Evolutionary conservation across 768 basidiomycete species (phyloP).

Genomic region (Suillus paluster): DNA sequence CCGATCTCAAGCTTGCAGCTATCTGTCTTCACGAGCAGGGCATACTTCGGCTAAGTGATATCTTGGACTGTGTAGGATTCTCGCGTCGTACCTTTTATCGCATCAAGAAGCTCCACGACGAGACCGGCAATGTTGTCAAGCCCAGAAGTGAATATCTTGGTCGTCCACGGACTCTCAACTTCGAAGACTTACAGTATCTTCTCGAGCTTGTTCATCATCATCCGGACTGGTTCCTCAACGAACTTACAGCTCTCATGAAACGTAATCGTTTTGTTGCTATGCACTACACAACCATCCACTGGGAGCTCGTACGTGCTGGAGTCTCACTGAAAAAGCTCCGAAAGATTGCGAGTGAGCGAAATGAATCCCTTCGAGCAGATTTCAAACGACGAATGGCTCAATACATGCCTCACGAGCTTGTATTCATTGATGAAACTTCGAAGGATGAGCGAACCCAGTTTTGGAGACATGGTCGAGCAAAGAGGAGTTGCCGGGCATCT

Average conservation of each 20-base stretch:
- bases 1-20: conserved; percentile 4
- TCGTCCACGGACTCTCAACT: background rate
- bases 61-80: conserved; percentile 27
- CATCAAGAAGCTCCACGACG: conserved; percentile 17
- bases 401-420: conserved; percentile 36
- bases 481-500: conserved; percentile 26
- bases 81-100: conserved; percentile 27
- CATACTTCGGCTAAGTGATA: conserved; percentile 12
- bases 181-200: conserved; percentile 30
- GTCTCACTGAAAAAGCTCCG: conserved; percentile 35
- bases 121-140: conserved; percentile 20
- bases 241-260: conserved; percentile 25
- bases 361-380: conserved; percentile 26
- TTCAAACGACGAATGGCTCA: conserved; percentile 32
- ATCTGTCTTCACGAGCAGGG: background rate
- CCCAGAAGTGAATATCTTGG: conserved; percentile 1
- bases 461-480: conserved; percentile 24
- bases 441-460: conserved; percentile 34
- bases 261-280: conserved; percentile 33
- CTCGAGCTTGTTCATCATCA: conserved; percentile 21
- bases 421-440: conserved; percentile 42
- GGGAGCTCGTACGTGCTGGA: conserved; percentile 30
- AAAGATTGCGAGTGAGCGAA: conserved; percentile 36
- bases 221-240: conserved; percentile 41
- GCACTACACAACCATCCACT: conserved; percentile 38